phyloP scores from a whole-genome alignment of 164 flowering plant genomes.

The Stephania cephalantha region DNA sequence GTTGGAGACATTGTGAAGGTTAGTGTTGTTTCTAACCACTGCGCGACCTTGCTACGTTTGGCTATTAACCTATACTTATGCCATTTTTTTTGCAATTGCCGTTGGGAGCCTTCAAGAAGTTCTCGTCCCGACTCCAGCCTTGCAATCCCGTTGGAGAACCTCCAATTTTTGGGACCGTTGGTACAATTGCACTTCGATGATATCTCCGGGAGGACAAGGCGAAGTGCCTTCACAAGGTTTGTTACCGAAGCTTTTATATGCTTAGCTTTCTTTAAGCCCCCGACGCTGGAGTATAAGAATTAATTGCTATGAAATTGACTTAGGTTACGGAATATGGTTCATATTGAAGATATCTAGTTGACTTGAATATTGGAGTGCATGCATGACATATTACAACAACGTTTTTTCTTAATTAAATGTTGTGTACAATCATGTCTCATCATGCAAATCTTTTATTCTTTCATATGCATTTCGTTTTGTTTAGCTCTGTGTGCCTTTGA shows the following conservation, averaged over 20 bases:
- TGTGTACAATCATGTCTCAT: background rate
- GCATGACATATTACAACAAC: too few species aligned
- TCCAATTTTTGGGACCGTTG: slow-evolving; percentile 91
- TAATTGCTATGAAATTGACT: too few species aligned
- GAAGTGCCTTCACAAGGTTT: slow-evolving; percentile 85
- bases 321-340: too few species aligned
- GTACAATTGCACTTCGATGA: slow-evolving; percentile 97
- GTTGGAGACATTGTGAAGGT: slow-evolving; percentile 79
- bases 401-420: too few species aligned
- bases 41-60: too few species aligned
- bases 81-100: too few species aligned
- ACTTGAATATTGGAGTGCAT: too few species aligned
- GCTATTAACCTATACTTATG: too few species aligned
- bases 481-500: background rate
- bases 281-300: too few species aligned
- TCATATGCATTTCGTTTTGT: background rate
- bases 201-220: slow-evolving; percentile 83
- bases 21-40: too few species aligned
- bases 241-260: background rate
- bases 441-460: background rate
- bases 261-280: too few species aligned
- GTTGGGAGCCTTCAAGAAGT: slow-evolving; percentile 79
- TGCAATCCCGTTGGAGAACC: slow-evolving; percentile 91
- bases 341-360: too few species aligned
- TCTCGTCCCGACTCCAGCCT: slow-evolving; percentile 45